These are phyloP conservation scores for Oryza coarctata DNA, from an alignment of 176 grass and related monocot species.

Conservation along the genomic window DNA sequence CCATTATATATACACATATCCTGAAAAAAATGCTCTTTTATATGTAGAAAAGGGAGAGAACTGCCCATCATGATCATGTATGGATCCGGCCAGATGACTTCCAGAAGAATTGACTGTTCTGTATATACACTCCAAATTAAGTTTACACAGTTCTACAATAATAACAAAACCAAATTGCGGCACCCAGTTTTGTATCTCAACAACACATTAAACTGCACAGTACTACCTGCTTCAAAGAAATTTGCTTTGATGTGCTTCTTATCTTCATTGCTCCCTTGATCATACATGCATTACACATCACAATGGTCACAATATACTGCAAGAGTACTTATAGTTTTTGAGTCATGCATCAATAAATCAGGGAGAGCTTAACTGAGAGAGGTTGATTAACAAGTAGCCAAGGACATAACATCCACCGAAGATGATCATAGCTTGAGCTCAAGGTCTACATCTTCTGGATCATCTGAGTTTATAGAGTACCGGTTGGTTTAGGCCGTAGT, in stretches of 20 bases:
- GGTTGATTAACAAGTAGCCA: neutral
- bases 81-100: too few species aligned
- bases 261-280: neutral
- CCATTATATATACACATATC: neutral
- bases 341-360: neutral
- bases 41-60: too few species aligned
- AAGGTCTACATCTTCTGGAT: constrained; percentile 48
- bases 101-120: neutral
- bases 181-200: neutral
- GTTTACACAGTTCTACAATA: neutral
- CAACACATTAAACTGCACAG: neutral
- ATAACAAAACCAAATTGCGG: neutral
- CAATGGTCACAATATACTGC: neutral
- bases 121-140: neutral
- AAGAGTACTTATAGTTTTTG: neutral
- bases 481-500: constrained; percentile 24
- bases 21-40: too few species aligned
- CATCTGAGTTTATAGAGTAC: constrained; percentile 19
- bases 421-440: constrained; percentile 52
- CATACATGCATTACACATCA: neutral
- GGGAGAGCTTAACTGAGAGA: constrained; percentile 1
- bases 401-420: neutral
- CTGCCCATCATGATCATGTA: too few species aligned
- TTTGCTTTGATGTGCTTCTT: neutral
- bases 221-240: neutral